Percentiles rank a stretch among this genome's conserved stretches.
phyloP scores from a whole-genome alignment of 148 eudicot species.

The Rhododendron vialii region DNA sequence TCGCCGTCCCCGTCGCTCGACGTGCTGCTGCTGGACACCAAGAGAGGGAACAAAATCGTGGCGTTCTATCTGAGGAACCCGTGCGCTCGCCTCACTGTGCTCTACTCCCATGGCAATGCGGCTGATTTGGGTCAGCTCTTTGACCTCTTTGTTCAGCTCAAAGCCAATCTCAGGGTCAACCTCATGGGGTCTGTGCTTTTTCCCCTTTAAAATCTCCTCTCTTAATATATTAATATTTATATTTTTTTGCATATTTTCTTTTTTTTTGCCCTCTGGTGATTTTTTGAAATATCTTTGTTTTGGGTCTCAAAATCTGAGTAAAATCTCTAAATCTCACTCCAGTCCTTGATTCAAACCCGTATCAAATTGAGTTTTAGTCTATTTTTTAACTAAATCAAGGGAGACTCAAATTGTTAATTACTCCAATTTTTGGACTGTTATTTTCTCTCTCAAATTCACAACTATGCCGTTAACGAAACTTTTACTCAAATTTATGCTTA shows the following conservation, averaged over 20 bases:
- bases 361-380: too few species aligned
- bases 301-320: neutral
- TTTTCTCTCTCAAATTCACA: too few species aligned
- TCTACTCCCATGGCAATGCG: constrained; percentile 98
- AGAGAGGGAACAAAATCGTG: constrained; percentile 78
- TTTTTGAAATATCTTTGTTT: neutral
- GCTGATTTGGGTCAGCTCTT: constrained; percentile 96
- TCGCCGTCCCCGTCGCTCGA: constrained; percentile 27
- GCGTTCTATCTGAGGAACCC: constrained; percentile 83
- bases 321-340: too few species aligned
- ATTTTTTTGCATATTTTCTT: neutral
- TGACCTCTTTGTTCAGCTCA: constrained; percentile 92
- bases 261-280: neutral
- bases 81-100: constrained; percentile 71
- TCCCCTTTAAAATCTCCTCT: neutral
- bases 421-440: too few species aligned
- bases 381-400: too few species aligned
- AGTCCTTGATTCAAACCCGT: too few species aligned
- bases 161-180: constrained; percentile 90
- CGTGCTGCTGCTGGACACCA: constrained; percentile 64
- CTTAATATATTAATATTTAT: neutral
- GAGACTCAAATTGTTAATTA: too few species aligned
- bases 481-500: too few species aligned
- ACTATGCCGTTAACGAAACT: too few species aligned
- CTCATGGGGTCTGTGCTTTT: constrained; percentile 59